Evolutionary conservation across 768 basidiomycete species (phyloP), one percentile per base, ranked within the genome.

Genomic region (Suillus brevipes): DNA sequence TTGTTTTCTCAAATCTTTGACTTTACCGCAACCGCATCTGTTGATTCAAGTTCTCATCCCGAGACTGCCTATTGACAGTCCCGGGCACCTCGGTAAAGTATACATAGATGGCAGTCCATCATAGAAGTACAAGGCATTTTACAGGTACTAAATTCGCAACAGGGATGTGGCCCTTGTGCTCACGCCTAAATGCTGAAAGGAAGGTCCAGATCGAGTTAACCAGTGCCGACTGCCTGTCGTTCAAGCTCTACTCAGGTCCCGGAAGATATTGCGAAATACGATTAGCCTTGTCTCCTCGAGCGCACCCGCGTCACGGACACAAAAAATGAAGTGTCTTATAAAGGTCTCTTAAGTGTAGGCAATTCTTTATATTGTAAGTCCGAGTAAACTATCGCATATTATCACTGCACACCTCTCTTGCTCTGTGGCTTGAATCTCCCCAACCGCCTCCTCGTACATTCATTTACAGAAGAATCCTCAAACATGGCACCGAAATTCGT

Each of bases 401-500:
- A 42, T 59, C 16, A 14, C 58, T 42, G 57, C 40, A 40, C 18
- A 1, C 58, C 58, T 31, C 40, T 42, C 40, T 42, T 59, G 38
- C 25, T 28, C 25, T 42, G 57, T 59, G 38, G 28, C 40, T 42
- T 40, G 58, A 28, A 42, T 42, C 10, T 42, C 4, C 28, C 58
- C 37, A 59, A 31, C 38, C 8, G 31, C 58, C 25, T 28, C 40
- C 56, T 14, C 28, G 31, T 36, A 55, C 53, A 31, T 28, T 58
- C 38, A 5, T 58, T 58, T 43, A 13, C 40, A 20, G 18, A 18
- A 40, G 38, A 31, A 31, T 8, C 14, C 23, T 36, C n/a, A 58
- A 59, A 6, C 34, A 69, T 69, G 64, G 43, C 56, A 23, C 58
- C 56, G n/a, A 61, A 61, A 56, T 28, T 40, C 43, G 49, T 59